Percentiles rank a stretch among this genome's conserved stretches.
Conservation (phyloP, 2,329 filamentous ascomycete genomes). For the Pseudogymnoascus sp. region DNA sequence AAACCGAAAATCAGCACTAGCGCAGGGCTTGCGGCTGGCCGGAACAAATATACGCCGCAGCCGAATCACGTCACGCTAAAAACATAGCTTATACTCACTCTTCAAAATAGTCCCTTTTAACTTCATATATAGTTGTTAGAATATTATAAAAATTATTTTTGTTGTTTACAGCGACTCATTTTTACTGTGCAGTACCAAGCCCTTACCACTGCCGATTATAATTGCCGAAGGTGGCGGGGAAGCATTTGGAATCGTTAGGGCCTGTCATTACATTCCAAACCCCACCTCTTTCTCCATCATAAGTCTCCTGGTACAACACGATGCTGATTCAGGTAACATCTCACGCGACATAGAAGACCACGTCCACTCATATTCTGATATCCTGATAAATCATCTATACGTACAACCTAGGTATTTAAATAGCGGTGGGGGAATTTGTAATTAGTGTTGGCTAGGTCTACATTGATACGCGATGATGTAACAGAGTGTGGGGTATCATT, state of each 20-base stretch:
- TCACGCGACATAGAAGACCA: neutral
- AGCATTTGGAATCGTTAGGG: neutral
- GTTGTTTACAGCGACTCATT: neutral
- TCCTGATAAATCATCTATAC: neutral
- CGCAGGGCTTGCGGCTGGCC: too few species aligned
- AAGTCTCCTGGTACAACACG: neutral
- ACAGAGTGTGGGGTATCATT: neutral
- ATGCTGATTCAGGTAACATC: neutral
- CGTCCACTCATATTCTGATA: neutral
- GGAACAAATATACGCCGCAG: neutral
- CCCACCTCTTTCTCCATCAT: neutral
- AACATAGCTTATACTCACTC: neutral
- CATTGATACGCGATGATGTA: neutral
- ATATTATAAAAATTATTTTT: neutral
- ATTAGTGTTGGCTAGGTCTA: neutral
- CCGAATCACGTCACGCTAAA: neutral
- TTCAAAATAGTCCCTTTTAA: neutral
- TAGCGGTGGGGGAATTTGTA: neutral
- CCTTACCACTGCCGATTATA: neutral
- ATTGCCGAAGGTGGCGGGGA: neutral
- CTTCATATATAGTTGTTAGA: neutral
- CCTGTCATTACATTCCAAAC: neutral
- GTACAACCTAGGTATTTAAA: neutral
- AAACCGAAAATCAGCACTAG: too few species aligned
- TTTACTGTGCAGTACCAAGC: neutral